Conservation (phyloP, 176 grass and related monocot species). For the Otatea glauca region DNA sequence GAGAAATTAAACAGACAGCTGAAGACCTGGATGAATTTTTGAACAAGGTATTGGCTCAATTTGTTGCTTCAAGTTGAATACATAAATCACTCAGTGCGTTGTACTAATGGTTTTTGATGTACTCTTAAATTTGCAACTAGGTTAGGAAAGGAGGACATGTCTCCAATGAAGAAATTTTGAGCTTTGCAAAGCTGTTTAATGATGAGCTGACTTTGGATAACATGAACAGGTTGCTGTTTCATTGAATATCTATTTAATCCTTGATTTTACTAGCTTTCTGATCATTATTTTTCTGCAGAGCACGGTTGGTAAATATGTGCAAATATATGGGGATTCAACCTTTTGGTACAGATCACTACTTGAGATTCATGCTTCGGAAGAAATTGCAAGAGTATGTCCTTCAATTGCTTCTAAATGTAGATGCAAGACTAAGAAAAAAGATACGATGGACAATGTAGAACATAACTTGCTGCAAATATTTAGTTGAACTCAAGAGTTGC, state of each 20-base stretch:
- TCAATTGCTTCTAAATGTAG: conserved; percentile 3
- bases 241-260: conserved; percentile 26
- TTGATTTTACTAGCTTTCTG: conserved; percentile 32
- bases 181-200: conserved; percentile 96
- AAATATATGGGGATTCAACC: conserved; percentile 98
- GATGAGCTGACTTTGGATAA: conserved; percentile 98
- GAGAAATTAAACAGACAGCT: conserved; percentile 87
- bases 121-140: conserved; percentile 58
- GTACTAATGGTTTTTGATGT: conserved; percentile 27
- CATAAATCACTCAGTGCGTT: background rate
- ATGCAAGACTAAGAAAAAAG: conserved; percentile 31
- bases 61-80: conserved; percentile 36
- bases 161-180: conserved; percentile 95
- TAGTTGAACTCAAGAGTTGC: conserved; percentile 7
- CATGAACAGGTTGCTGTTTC: conserved; percentile 74
- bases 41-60: conserved; percentile 63
- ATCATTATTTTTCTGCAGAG: conserved; percentile 51
- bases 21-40: conserved; percentile 95
- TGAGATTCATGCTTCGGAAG: conserved; percentile 92
- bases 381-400: conserved; percentile 78
- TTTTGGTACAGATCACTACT: conserved; percentile 92
- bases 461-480: conserved; percentile 8
- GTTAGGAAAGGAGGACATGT: conserved; percentile 87
- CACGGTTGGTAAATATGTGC: conserved; percentile 94
- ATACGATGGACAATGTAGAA: conserved; percentile 1